Percentiles rank a stretch among this genome's conserved stretches.
phyloP scores from a whole-genome alignment of 2,329 filamentous ascomycete species.

The Colletotrichum tofieldiae region DNA sequence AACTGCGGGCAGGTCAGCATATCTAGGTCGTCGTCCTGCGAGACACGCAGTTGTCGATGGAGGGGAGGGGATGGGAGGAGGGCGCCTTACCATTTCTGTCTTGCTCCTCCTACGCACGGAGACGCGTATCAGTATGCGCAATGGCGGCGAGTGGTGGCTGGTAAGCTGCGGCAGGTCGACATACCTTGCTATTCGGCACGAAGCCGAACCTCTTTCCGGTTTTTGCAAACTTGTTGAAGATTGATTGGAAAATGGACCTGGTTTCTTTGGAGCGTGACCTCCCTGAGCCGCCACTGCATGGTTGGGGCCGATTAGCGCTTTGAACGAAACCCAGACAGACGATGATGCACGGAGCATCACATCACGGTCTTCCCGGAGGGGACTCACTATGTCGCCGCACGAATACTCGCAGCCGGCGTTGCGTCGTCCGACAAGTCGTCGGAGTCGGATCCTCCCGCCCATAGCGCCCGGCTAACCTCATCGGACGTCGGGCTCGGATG shows the following conservation, averaged over 20 bases:
- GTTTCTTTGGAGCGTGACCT: slow-evolving; percentile 19
- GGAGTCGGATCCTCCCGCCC: slow-evolving; percentile 38
- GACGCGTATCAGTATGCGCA: slow-evolving; percentile 7
- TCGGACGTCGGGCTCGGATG: slow-evolving; percentile 40
- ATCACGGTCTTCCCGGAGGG: too few relatives aligned
- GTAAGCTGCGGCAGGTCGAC: neutral
- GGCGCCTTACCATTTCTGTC: slow-evolving; percentile 48
- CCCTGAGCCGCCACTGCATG: slow-evolving; percentile 4
- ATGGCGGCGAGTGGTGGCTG: neutral
- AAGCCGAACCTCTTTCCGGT: slow-evolving; percentile 35
- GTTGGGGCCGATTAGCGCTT: neutral
- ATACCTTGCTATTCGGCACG: slow-evolving; percentile 40
- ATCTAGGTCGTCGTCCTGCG: slow-evolving; percentile 15
- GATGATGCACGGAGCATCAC: neutral
- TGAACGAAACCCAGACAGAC: neutral
- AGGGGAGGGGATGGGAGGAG: neutral
- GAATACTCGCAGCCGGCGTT: slow-evolving; percentile 9
- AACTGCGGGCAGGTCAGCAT: slow-evolving; percentile 39
- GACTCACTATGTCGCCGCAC: slow-evolving; percentile 27
- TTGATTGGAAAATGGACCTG: slow-evolving; percentile 35
- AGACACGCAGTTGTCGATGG: neutral
- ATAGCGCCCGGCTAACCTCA: slow-evolving; percentile 31
- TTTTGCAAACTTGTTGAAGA: slow-evolving; percentile 35
- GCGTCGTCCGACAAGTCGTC: slow-evolving; percentile 35
- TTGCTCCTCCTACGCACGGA: slow-evolving; percentile 48